phyloP scores from a whole-genome alignment of 345 rosid genomes.

The Salix dunnii region DNA sequence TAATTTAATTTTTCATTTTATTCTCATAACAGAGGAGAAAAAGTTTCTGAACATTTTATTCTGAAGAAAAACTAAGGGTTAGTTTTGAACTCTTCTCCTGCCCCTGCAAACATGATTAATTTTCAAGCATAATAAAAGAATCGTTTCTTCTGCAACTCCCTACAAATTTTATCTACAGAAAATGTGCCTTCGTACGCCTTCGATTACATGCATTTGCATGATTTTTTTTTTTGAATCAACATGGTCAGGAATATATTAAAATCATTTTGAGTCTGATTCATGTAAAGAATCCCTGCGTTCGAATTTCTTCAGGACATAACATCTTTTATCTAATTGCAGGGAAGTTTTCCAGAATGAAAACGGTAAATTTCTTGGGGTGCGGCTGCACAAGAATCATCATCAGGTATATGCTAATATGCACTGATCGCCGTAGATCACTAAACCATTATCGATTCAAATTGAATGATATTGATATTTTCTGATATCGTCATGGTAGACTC shows the following conservation, averaged over 20 bases:
- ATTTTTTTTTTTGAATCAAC: too few relatives aligned
- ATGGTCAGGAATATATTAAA: neutral
- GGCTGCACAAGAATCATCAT: neutral
- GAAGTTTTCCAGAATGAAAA: neutral
- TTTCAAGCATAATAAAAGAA: too few relatives aligned
- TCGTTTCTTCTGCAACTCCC: too few relatives aligned
- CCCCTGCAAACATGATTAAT: too few relatives aligned
- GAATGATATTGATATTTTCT: too few relatives aligned
- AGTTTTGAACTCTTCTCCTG: too few relatives aligned
- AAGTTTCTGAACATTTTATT: neutral
- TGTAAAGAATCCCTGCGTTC: neutral
- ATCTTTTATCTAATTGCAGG: neutral
- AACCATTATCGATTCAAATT: too few relatives aligned
- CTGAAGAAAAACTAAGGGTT: neutral
- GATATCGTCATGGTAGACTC: too few relatives aligned
- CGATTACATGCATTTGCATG: neutral
- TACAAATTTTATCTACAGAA: too few relatives aligned
- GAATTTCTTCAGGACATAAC: neutral
- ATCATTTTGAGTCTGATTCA: neutral
- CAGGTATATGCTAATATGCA: neutral
- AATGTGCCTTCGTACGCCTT: neutral
- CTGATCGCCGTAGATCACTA: too few relatives aligned
- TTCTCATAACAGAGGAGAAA: neutral
- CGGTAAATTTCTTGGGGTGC: neutral
- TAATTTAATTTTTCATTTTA: too few relatives aligned